Evolutionary conservation across 2,329 filamentous ascomycete genomes (phyloP), one percentile per base, ranked within the genome.

Genomic region (Trichoderma sp.): DNA sequence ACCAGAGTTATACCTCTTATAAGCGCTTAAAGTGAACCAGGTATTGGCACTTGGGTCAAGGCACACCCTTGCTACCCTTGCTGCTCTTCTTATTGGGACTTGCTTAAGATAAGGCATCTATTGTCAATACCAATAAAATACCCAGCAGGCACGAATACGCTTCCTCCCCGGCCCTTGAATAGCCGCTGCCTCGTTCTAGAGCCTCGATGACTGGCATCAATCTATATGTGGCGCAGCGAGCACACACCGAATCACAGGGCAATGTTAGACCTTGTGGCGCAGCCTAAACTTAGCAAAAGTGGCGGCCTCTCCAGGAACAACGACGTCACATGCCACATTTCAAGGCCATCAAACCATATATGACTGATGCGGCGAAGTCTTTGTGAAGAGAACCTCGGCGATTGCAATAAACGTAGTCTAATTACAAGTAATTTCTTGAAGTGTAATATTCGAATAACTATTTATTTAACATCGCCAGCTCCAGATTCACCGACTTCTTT

Each of bases 161-260:
- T 7, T 41, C 29, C 29, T 24, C 7, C 21, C 21, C 18, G 21
- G 11, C n/a, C 71, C 71, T 73, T 63, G 60, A 73, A 73, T 73
- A 73, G n/a, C 60, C 71, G 41, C n/a, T 6, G n/a, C 14, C 11
- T 24, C 38, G 18, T 33, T 62, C 24, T 12, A n/a, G 33, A 24
- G 21, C n/a, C 31, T 38, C 33, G 16, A 24, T 38, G 59, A 24
- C 56, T 64, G 41, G 21, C 24, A 21, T 56, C 21, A 14, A 56
- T 24, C n/a, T 65, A 29, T 72, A 53, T 64, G 71, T 73, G 71
- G 71, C 71, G 71, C 71, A 73, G 71, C 71, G n/a, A 27, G 16
- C n/a, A 6, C 18, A 56, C 71, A 56, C 29, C 41, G 60, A 65
- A 63, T 63, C 59, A 31, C 68, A 69, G n/a, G 68, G 29, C 31